phyloP scores from a whole-genome alignment of 1,284 basidiomycete genomes.

The Cryptococcus sp. region DNA sequence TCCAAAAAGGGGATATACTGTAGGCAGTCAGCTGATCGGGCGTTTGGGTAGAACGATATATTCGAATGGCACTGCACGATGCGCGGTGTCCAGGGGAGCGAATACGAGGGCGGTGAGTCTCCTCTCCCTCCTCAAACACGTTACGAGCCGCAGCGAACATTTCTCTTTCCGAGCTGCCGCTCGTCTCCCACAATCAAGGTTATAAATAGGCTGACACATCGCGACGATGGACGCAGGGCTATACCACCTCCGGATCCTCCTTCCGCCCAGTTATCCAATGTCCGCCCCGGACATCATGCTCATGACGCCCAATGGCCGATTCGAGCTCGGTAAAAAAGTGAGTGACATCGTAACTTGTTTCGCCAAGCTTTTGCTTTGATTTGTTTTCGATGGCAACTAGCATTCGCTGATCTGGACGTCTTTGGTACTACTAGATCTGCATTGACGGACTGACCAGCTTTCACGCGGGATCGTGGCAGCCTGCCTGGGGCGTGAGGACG shows the following conservation, averaged over 20 bases:
- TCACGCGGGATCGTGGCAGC: constrained; percentile 71
- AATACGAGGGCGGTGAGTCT: constrained; percentile 78
- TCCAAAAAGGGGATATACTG: not conserved
- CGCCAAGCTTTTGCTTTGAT: too few species aligned
- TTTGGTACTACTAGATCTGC: constrained; percentile 88
- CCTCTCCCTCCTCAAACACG: not conserved
- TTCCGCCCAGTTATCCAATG: constrained; percentile 93
- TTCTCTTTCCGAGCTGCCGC: too few species aligned
- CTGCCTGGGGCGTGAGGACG: constrained; percentile 95
- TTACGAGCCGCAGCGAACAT: too few species aligned
- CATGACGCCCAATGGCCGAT: constrained; percentile 91
- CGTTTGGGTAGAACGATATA: constrained; percentile 45
- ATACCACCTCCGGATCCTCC: constrained; percentile 87
- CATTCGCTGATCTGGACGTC: constrained; percentile 8
- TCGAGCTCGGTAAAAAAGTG: constrained; percentile 93
- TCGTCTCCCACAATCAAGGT: not conserved
- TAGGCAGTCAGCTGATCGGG: constrained; percentile 70
- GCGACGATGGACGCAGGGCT: constrained; percentile 47
- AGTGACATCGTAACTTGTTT: constrained; percentile 25
- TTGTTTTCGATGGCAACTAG: too few species aligned
- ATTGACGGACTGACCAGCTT: constrained; percentile 83
- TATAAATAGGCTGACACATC: too few species aligned
- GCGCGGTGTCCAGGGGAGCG: constrained; percentile 79
- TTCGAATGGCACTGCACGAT: constrained; percentile 96
- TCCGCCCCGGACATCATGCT: constrained; percentile 90